phyloP scores from a whole-genome alignment of 225 moss, liverwort and hornwort genomes.

The Marchantia paleacea region DNA sequence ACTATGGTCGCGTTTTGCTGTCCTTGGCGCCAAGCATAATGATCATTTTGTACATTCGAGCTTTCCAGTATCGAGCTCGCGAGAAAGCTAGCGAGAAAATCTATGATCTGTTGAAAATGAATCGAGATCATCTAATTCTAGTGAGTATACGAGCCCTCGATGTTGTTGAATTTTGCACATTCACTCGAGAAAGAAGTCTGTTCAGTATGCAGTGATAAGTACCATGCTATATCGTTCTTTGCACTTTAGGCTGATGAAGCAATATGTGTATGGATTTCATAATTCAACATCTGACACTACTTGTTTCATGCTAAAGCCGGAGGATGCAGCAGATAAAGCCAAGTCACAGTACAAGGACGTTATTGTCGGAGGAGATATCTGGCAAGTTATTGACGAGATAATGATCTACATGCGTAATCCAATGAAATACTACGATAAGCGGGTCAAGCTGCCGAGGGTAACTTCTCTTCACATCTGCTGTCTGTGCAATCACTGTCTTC shows the following conservation, averaged over 20 bases:
- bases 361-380: conserved; percentile 93
- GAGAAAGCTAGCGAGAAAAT: conserved; percentile 75
- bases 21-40: conserved; percentile 64
- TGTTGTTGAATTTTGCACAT: background rate
- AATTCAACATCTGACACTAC: background rate
- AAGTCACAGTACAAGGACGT: conserved; percentile 98
- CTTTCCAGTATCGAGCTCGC: conserved; percentile 59
- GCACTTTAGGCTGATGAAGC: background rate
- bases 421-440: conserved; percentile 68
- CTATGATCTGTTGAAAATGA: conserved; percentile 90
- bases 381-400: conserved; percentile 94
- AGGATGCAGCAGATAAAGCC: conserved; percentile 93
- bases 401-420: conserved; percentile 98
- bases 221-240: background rate
- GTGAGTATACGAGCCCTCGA: conserved; percentile 35
- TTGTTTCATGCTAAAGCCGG: conserved; percentile 51
- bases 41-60: conserved; percentile 74
- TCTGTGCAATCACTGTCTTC: background rate
- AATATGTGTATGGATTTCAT: background rate
- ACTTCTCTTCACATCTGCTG: background rate
- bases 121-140: conserved; percentile 78
- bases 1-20: conserved; percentile 70
- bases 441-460: conserved; percentile 96
- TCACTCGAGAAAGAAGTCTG: too few species aligned
- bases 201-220: background rate